Evolutionary conservation across 2,329 filamentous ascomycete genomes (phyloP), one percentile per base, ranked within the genome.

Genomic region (Claviceps paspali): DNA sequence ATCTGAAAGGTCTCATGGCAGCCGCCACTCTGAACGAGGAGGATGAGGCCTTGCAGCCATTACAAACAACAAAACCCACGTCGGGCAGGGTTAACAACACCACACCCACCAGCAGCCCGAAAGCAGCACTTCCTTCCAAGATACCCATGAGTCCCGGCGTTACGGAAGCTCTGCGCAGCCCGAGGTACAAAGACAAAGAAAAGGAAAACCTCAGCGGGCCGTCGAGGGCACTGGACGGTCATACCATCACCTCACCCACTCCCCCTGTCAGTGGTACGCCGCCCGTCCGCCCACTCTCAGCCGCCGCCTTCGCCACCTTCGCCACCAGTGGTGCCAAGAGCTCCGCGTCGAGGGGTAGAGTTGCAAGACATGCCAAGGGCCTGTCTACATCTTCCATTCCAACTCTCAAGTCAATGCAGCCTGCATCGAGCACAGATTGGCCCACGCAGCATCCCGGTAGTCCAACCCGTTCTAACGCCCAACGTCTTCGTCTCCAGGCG

Each of bases 1-100:
- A 96, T 55, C 67, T 96, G 33, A 81, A 76, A 47, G 69, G 64
- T 39, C 63, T 83, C 14, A 77, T 88, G 59, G 70, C 68, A 29
- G 67, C 73, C 38, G 66, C 77, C 7, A 69, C 64, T 9, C 56
- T 79, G 18, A 53, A 32, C 10, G 30, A 32, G 11, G 30, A 32
- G 17, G 10, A 36, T 15, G 38, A 56, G 33, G 44, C 59, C 7
- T 46, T 63, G 11, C 64, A 67, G 51, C 68, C 70, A 3, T 55
- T 74, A 17, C 65, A 67, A 44, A 55, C 67, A 46, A 64, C 68
- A 52, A 64, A 68, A 47, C 61, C 68, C 44, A 72, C 67, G 2
- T 67, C 68, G 2, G 68, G 72, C 40, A 73, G 68, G 50, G 65
- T 66, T 62, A 79, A 63, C 19, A 32, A 21, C 12, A 31, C 12